Base-by-base conservation (phyloP, 352 stramenopile species). In the Pythium periplocum region DNA sequence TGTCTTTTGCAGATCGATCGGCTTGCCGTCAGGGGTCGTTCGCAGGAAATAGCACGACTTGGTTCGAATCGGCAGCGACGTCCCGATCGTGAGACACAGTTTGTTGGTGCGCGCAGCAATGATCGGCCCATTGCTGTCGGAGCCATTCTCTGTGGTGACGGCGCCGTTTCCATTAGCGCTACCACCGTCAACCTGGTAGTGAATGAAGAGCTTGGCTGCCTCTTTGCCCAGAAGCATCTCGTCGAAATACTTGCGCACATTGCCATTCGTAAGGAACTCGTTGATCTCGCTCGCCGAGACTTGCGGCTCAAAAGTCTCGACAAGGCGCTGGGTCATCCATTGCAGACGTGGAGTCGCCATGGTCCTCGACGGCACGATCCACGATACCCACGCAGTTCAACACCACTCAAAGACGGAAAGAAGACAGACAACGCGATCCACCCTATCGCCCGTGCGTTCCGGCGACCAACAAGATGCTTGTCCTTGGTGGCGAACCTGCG, bases 41-140 rank as follows among this genome's bases (percentile, higher is more conserved):
- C 84, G 63, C 32, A 95, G 54, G 39, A 95, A 93, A 63, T 92
- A 95, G 56, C 83, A 93, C 55, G 81, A 93, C 56, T 92, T 95
- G 41, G 73, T 55, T 45, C 72, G 75, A 45, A 95, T 86, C 10
- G 82, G 76, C 0, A 90, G 63, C 11, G 80, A 83, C 26, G 49
- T 79, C 9, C 84, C 84, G n/a, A 87, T 58, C 1, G 79, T 88
- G 38, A 90, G 58, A 55, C 79, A 78, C 12, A 92, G 57, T 62
- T 87, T 92, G 49, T 56, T 74, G 33, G 58, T 59, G 52, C 64
- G 55, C 53, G 49, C 53, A 48, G 51, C 57, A 6, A 62, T 71
- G 65, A 64, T 61, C 67, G 53, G 37, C 38, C 6, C 54, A 35
- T 35, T 57, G 5, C 31, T 26, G 33, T 43, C 26, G 39, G 51